Percentiles rank a stretch among this genome's conserved stretches.
Evolutionary conservation across 164 flowering plant species (phyloP).

Genomic region (Litsea cubeba): DNA sequence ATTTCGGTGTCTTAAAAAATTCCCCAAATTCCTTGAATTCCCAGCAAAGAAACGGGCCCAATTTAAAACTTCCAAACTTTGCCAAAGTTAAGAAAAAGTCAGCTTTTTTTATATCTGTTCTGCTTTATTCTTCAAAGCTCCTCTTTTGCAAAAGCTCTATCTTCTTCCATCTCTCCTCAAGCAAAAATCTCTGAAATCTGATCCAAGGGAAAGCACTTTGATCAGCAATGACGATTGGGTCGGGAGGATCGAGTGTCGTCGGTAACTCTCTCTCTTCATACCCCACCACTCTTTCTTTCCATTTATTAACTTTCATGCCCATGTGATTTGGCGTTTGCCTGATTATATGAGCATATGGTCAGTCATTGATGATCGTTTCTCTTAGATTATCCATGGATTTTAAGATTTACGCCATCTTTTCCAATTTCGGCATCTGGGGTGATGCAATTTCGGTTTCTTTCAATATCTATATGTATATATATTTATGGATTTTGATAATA

Average conservation of each 20-base stretch:
- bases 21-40: no score
- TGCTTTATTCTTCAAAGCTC: conserved; percentile 25
- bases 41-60: no score
- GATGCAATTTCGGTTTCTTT: not conserved
- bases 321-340: not conserved
- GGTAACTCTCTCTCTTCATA: conserved; percentile 31
- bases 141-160: conserved; percentile 1
- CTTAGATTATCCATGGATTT: not conserved
- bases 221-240: conserved; percentile 68
- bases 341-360: not conserved
- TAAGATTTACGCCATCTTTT: not conserved
- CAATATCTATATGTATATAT: no score
- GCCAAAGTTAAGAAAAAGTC: no score
- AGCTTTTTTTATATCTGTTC: no score
- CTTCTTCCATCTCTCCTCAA: not conserved
- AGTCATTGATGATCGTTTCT: not conserved
- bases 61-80: no score
- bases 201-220: not conserved
- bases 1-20: no score
- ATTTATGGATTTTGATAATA: not conserved
- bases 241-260: conserved; percentile 81
- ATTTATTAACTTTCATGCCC: no score
- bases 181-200: conserved; percentile 6
- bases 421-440: not conserved
- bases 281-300: not conserved